phyloP scores from a whole-genome alignment of 306 rosid species.

The Medicago lupulina region DNA sequence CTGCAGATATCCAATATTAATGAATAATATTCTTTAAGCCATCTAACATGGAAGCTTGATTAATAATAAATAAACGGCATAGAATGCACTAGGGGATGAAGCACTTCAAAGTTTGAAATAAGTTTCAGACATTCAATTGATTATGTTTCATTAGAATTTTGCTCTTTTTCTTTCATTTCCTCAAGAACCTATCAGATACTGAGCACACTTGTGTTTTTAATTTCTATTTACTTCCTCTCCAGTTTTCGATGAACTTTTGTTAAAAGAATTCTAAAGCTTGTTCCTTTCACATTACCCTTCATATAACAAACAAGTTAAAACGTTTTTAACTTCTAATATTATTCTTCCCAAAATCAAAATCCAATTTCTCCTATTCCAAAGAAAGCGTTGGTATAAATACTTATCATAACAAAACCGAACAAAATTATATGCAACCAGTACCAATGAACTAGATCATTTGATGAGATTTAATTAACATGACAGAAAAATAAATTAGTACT shows the following conservation, averaged over 20 bases:
- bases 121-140: neutral
- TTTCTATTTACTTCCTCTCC: neutral
- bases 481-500: constrained; percentile 21
- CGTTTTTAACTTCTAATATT: neutral
- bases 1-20: constrained; percentile 54
- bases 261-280: neutral
- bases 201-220: neutral
- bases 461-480: constrained; percentile 27
- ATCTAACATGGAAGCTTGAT: constrained; percentile 51
- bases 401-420: neutral
- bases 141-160: neutral
- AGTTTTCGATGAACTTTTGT: neutral
- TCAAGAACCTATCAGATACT: neutral
- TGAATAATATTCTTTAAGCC: constrained; percentile 12
- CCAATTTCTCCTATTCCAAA: neutral
- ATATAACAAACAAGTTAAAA: neutral
- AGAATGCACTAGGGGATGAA: neutral
- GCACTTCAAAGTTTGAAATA: neutral
- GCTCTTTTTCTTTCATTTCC: neutral
- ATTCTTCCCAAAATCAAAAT: neutral
- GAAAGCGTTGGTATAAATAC: neutral
- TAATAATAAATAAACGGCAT: constrained; percentile 30
- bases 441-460: neutral
- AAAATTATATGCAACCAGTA: neutral
- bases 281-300: neutral